Evolutionary conservation across 192 early-diverging fungal genomes (phyloP), one percentile per base, ranked within the genome.

Genomic region (Thoreauomyces humboldtii): DNA sequence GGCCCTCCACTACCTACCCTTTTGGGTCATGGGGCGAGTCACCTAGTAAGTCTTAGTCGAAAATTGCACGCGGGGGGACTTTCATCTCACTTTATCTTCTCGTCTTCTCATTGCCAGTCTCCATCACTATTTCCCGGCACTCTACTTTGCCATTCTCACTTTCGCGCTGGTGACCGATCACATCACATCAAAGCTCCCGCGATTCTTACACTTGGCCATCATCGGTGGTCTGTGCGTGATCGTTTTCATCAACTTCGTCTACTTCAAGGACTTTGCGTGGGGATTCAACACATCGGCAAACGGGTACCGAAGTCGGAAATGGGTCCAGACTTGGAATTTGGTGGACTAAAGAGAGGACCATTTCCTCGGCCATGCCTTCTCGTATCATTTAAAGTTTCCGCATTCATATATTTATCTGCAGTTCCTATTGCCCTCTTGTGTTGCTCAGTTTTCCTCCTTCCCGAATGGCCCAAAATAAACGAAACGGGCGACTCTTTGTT

Each of bases 81-180:
- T 45, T 19, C 22, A 0, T 15, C 0, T 22, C 14, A 0, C n/a
- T 9, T 42, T 61, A 17, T 14, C 42, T 27, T 25, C n/a, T 21
- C 22, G 51, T 4, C n/a, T n/a, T n/a, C n/a, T n/a, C n/a, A n/a
- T n/a, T n/a, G n/a, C n/a, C 51, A 78, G 77, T 50, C 74, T 96
- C 36, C 96, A 98, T 67, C 96, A 97, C 73, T 97, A 97, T 70
- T 95, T 96, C 77, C 94, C 95, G 0, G 91, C 93, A 0, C 65
- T 96, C 25, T 96, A 97, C 73, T 98, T 96, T 82, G 86, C 87
- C 14, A 86, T 96, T 58, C 81, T 97, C 53, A 78, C 89, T 59
- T 75, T 86, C 7, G 85, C 83, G 11, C 88, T 83, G 65, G 28
- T 91, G 24, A 36, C 92, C 22, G 94, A 98, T 65, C 91, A 93